phyloP scores from a whole-genome alignment of 352 stramenopile genomes.

The Pseudoperonospora humuli region DNA sequence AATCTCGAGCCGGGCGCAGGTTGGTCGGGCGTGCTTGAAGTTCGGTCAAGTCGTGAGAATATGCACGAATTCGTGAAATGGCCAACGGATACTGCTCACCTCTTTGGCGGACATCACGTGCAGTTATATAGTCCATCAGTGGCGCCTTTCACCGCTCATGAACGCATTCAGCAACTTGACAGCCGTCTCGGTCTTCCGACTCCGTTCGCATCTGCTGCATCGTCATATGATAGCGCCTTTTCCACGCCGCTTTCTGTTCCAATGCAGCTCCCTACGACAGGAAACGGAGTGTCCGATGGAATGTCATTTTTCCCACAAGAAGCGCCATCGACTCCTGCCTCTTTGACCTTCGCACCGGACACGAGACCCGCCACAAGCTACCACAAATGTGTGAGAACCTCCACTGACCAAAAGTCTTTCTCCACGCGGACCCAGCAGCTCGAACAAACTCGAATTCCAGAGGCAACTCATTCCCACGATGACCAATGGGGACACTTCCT shows the following conservation, averaged over 20 bases:
- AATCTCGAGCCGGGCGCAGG: conserved; percentile 6
- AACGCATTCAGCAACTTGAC: no score
- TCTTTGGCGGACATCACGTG: conserved; percentile 31
- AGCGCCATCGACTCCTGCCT: no score
- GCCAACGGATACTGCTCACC: conserved; percentile 23
- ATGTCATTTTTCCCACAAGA: no score
- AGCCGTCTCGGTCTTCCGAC: no score
- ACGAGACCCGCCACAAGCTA: conserved; percentile 17
- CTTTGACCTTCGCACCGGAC: no score
- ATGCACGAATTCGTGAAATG: conserved; percentile 39
- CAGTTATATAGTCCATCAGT: conserved; percentile 10
- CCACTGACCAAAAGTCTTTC: conserved; percentile 7
- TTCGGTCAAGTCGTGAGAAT: conserved; percentile 38
- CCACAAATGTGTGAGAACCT: conserved; percentile 12
- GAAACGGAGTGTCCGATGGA: no score
- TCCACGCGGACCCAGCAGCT: conserved; percentile 9
- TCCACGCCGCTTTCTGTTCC: no score
- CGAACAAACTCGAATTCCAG: conserved; percentile 14
- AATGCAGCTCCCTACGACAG: no score
- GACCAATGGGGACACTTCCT: conserved; percentile 19
- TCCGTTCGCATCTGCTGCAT: no score
- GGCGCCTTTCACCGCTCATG: background rate
- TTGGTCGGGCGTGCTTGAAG: conserved; percentile 40
- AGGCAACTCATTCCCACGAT: conserved; percentile 6
- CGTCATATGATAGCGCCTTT: background rate